These are phyloP conservation scores for Chalciporus chontae DNA, from an alignment of 768 basidiomycete genomes.

Conservation along the genomic window DNA sequence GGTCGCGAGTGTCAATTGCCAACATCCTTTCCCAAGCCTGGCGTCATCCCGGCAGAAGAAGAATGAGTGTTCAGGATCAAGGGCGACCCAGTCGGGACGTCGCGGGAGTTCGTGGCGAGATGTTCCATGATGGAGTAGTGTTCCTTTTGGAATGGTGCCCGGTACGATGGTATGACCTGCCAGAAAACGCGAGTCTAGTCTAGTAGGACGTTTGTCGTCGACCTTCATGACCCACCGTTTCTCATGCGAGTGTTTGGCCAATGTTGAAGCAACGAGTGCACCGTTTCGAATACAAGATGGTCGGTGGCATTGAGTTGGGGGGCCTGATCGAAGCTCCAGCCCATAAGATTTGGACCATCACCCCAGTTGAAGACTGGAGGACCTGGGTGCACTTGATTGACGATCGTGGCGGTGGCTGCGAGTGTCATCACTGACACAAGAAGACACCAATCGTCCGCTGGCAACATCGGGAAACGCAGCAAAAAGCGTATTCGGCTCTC, in stretches of 20 bases:
- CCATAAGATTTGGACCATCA: too few relatives aligned
- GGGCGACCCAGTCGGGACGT: slow-evolving; percentile 28
- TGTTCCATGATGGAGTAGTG: slow-evolving; percentile 31
- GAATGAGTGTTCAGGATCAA: slow-evolving; percentile 32
- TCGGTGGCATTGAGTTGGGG: slow-evolving; percentile 24
- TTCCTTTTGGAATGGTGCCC: slow-evolving; percentile 29
- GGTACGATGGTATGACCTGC: slow-evolving; percentile 31
- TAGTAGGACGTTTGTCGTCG: too few relatives aligned
- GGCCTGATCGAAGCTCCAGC: slow-evolving; percentile 22
- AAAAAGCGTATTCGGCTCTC: too few relatives aligned
- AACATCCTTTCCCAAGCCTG: slow-evolving; percentile 16
- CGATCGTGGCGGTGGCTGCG: too few relatives aligned
- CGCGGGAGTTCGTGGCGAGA: slow-evolving; percentile 17
- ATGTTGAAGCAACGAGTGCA: slow-evolving; percentile 34
- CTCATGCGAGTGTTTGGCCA: slow-evolving; percentile 38
- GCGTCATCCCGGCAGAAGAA: slow-evolving; percentile 32
- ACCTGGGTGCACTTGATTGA: too few relatives aligned
- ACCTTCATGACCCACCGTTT: slow-evolving; percentile 22
- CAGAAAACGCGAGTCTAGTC: background rate
- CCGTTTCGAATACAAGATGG: slow-evolving; percentile 34
- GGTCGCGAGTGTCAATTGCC: slow-evolving; percentile 4
- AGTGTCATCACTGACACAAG: too few relatives aligned
- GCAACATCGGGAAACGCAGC: too few relatives aligned
- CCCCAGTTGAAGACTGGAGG: too few relatives aligned
- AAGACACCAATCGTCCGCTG: too few relatives aligned